A percentile compares a stretch with the other conserved stretches of the same genome.
Conservation (phyloP, 768 basidiomycete species). For the Termitomyces sp. region DNA sequence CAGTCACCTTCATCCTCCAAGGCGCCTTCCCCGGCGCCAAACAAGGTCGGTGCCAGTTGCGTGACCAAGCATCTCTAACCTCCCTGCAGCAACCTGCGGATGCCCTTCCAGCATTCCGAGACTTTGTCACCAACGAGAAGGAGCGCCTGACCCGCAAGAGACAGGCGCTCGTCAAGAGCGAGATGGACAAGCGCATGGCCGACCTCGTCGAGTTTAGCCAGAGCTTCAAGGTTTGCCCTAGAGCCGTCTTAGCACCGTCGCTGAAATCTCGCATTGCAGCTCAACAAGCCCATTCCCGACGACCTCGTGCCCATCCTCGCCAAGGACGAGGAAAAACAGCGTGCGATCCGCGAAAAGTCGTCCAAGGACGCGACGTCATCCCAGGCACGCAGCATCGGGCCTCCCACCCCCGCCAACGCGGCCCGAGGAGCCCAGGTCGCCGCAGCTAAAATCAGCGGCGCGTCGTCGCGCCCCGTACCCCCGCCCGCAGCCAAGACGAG, state of each 20-base stretch:
- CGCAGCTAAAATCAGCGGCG: conserved; percentile 26
- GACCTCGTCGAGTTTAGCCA: conserved; percentile 92
- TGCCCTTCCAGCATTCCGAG: conserved; percentile 79
- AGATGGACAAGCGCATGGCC: conserved; percentile 92
- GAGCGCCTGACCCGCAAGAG: conserved; percentile 88
- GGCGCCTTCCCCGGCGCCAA: conserved; percentile 61
- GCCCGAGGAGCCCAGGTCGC: conserved; percentile 36
- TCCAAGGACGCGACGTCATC: conserved; percentile 58
- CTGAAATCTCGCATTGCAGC: conserved; percentile 33
- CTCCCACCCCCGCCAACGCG: conserved; percentile 46
- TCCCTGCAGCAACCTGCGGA: conserved; percentile 53
- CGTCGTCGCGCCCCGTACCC: conserved; percentile 14
- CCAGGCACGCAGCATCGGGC: conserved; percentile 66
- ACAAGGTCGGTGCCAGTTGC: conserved; percentile 38
- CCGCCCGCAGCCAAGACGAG: conserved; percentile 21
- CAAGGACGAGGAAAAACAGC: conserved; percentile 91
- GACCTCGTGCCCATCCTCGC: conserved; percentile 90
- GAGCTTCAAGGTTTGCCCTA: conserved; percentile 76
- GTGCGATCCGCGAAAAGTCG: conserved; percentile 75
- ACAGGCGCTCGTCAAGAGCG: conserved; percentile 82
- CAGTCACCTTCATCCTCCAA: conserved; percentile 45
- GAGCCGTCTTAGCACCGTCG: background rate
- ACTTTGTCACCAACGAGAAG: conserved; percentile 90
- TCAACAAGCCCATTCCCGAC: conserved; percentile 92
- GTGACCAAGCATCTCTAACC: background rate